Evolutionary conservation across 1,284 basidiomycete genomes (phyloP).

Genomic region (Sporisorium graminicola): DNA sequence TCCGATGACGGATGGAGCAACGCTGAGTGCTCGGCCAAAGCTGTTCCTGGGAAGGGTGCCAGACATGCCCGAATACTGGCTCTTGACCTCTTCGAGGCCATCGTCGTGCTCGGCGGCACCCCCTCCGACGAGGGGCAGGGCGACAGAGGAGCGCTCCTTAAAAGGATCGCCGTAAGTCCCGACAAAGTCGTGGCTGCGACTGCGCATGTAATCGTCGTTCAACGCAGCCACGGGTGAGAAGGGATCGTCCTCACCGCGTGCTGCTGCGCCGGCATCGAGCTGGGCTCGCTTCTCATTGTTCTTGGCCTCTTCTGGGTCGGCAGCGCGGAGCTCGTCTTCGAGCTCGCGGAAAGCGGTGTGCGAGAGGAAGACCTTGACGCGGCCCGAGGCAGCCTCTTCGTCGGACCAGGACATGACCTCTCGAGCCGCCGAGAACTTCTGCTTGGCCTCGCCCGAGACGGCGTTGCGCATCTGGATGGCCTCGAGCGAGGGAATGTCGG

Average conservation of each 20-base stretch:
- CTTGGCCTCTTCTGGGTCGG: slow-evolving; percentile 75
- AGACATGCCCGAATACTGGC: slow-evolving; percentile 50
- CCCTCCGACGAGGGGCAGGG: slow-evolving; percentile 77
- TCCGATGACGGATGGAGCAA: slow-evolving; percentile 44
- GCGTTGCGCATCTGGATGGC: slow-evolving; percentile 72
- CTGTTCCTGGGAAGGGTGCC: slow-evolving; percentile 34
- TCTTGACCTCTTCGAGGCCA: slow-evolving; percentile 57
- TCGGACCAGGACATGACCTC: slow-evolving; percentile 79
- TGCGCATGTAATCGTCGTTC: slow-evolving; percentile 69
- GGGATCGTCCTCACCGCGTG: slow-evolving; percentile 72
- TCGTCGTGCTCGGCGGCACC: slow-evolving; percentile 24
- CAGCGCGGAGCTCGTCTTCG: slow-evolving; percentile 84
- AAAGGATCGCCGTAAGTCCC: slow-evolving; percentile 67
- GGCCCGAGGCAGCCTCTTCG: slow-evolving; percentile 82
- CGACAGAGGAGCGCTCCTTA: slow-evolving; percentile 69
- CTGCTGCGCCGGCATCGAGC: slow-evolving; percentile 77
- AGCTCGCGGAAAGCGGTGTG: slow-evolving; percentile 88
- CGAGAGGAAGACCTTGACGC: slow-evolving; percentile 86
- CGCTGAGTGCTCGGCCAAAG: slow-evolving; percentile 45
- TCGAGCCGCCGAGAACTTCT: slow-evolving; percentile 71
- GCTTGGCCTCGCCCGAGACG: slow-evolving; percentile 71
- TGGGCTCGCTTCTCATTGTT: slow-evolving; percentile 73
- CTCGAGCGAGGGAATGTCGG: slow-evolving; percentile 55
- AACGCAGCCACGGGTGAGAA: slow-evolving; percentile 74
- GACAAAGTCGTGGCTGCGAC: slow-evolving; percentile 55